Evolutionary conservation across 73 alveolate genomes (phyloP).

Genomic region (Vitrella brassicaformis): DNA sequence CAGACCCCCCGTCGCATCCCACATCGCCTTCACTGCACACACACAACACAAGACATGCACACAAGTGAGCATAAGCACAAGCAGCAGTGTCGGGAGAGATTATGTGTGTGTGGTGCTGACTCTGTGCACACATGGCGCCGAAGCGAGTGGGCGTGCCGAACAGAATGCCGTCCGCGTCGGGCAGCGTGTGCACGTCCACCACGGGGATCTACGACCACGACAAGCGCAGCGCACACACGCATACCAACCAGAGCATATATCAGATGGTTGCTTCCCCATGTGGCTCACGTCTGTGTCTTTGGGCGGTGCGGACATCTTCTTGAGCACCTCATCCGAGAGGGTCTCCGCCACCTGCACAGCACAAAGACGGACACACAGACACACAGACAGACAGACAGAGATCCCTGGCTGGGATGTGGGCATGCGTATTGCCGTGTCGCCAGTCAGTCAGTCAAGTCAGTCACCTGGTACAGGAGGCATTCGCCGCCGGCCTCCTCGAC

Average conservation of each 20-base stretch:
- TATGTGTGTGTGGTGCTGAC: neutral
- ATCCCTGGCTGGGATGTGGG: no score
- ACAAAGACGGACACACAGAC: no score
- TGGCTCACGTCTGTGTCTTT: neutral
- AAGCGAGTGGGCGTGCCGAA: slow-evolving; percentile 20
- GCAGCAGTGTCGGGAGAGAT: neutral
- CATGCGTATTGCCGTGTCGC: no score
- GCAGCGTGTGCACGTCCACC: neutral
- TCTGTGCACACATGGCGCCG: slow-evolving; percentile 30
- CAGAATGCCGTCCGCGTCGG: neutral
- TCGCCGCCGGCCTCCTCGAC: neutral
- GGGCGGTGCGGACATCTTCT: neutral
- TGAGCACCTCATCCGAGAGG: neutral
- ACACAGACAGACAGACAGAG: no score
- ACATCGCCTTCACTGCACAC: slow-evolving; percentile 18
- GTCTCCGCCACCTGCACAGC: neutral
- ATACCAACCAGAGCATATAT: neutral
- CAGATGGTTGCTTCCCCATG: neutral
- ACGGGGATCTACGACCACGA: neutral
- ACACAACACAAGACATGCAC: neutral
- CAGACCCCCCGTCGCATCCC: slow-evolving; percentile 16
- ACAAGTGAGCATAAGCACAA: neutral
- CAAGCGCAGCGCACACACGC: neutral
- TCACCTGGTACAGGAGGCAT: neutral
- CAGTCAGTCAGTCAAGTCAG: no score